Percentiles rank a stretch among this genome's conserved stretches.
Conservation (phyloP, 306 rosid genomes). For the Cicer arietinum region DNA sequence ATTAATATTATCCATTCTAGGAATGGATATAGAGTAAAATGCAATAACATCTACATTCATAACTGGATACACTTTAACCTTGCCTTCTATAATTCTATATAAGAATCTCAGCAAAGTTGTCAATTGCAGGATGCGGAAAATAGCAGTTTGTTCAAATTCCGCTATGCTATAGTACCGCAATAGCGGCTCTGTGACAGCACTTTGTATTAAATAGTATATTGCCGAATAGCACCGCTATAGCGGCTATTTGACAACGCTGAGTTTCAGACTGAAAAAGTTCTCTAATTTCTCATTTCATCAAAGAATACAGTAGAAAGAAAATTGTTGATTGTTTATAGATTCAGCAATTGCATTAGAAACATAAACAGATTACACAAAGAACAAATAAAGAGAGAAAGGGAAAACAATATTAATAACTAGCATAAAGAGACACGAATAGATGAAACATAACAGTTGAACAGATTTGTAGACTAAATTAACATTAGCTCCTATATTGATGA, state of each 20-base stretch:
- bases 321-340: slow-evolving; percentile 7
- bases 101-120: not conserved
- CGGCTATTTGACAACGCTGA: too few species aligned
- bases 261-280: not conserved
- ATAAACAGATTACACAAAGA: not conserved
- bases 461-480: not conserved
- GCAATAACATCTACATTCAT: slow-evolving; percentile 4
- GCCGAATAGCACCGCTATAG: too few species aligned
- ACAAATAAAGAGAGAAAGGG: not conserved
- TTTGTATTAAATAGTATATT: too few species aligned
- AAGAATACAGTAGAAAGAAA: not conserved
- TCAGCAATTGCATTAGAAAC: not conserved
- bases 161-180: too few species aligned
- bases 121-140: too few species aligned
- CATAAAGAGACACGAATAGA: not conserved
- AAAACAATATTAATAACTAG: not conserved
- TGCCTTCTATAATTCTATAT: not conserved
- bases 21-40: not conserved
- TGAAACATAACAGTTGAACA: not conserved
- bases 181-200: too few species aligned
- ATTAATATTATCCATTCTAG: not conserved
- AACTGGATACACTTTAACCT: not conserved
- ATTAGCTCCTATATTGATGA: too few species aligned
- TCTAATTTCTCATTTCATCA: not conserved
- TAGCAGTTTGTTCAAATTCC: too few species aligned